Percentiles rank a stretch among this genome's conserved stretches.
Evolutionary conservation across 2,329 filamentous ascomycete species (phyloP).

Genomic region (Fusarium sp.): DNA sequence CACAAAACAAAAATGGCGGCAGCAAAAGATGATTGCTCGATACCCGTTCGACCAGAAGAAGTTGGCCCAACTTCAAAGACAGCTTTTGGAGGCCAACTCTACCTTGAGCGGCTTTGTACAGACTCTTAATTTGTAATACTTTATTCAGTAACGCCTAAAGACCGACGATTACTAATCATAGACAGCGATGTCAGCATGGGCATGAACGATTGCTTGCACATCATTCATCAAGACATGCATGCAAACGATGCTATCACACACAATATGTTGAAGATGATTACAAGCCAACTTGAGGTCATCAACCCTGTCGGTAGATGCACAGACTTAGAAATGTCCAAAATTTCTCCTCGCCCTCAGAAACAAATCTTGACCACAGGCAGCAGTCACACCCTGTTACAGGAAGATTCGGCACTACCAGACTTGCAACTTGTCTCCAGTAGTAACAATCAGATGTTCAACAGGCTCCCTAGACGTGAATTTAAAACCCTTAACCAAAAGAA

Average conservation of each 20-base stretch:
- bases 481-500: background rate
- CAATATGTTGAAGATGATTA: background rate
- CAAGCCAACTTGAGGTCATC: background rate
- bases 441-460: background rate
- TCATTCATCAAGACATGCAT: rapidly evolving
- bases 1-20: background rate
- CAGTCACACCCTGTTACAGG: background rate
- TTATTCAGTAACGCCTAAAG: rapidly evolving
- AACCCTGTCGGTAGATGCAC: rapidly evolving
- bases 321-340: rapidly evolving
- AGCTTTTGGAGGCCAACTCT: background rate
- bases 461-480: background rate
- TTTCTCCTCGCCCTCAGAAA: background rate
- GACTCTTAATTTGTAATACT: background rate
- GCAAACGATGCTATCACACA: background rate
- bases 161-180: background rate
- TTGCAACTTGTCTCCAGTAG: background rate
- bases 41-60: conserved; percentile 11
- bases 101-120: background rate
- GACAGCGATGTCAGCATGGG: background rate
- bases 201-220: background rate
- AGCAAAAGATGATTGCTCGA: background rate
- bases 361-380: background rate
- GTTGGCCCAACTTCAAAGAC: background rate
- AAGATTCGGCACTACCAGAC: no score